Evolutionary conservation across 2,329 filamentous ascomycete genomes (phyloP).

Genomic region (Chaetomiaceae sp.): DNA sequence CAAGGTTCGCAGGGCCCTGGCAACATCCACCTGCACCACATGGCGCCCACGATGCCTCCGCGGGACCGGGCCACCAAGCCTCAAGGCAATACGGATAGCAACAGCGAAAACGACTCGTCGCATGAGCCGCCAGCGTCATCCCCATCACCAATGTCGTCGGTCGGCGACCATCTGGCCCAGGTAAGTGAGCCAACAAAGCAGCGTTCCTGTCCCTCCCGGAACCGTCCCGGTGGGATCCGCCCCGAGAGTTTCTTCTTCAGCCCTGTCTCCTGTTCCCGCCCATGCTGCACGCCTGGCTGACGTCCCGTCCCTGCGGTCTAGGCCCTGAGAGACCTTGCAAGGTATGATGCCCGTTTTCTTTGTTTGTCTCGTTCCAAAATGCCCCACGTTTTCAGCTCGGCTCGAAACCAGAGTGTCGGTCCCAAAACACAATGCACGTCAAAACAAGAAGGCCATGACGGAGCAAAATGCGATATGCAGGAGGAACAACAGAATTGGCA

Average conservation of each 20-base stretch:
- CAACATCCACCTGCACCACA: not conserved
- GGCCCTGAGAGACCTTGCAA: slow-evolving; percentile 32
- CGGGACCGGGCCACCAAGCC: not conserved
- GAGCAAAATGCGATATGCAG: not conserved
- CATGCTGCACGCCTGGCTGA: slow-evolving; percentile 16
- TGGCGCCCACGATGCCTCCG: slow-evolving; percentile 2
- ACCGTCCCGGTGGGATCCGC: slow-evolving; percentile 3
- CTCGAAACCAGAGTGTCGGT: not conserved
- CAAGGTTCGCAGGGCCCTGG: too few relatives aligned
- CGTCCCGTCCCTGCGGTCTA: slow-evolving; percentile 23
- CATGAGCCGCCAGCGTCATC: not conserved
- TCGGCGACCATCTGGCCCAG: slow-evolving; percentile 20
- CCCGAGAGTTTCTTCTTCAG: slow-evolving; percentile 2
- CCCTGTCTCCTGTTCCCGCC: slow-evolving; percentile 7
- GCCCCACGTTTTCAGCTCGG: slow-evolving; percentile 7
- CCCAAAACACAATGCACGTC: not conserved
- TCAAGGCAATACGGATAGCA: not conserved
- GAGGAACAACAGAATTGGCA: not conserved
- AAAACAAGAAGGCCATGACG: not conserved
- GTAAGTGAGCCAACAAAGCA: slow-evolving; percentile 14
- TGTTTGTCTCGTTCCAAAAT: too few relatives aligned
- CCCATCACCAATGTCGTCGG: slow-evolving; percentile 16
- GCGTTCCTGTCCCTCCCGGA: not conserved
- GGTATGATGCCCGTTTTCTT: slow-evolving; percentile 27
- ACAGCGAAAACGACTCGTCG: not conserved